Base-by-base conservation (phyloP, 2,329 filamentous ascomycete species). In the Didymosphaeria variabile region DNA sequence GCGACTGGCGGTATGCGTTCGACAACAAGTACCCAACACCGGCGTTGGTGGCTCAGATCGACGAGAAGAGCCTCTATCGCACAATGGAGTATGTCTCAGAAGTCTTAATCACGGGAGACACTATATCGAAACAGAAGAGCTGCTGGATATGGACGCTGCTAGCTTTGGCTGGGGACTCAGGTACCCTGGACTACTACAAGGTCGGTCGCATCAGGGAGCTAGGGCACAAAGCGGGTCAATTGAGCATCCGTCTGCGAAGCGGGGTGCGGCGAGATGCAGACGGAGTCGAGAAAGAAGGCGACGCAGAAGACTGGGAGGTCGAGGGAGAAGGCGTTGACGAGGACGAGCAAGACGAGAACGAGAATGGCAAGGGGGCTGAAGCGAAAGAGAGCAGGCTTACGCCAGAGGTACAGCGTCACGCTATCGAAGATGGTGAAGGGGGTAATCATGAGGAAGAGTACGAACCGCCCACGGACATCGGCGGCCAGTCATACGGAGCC, bases 111-210 rank as follows among this genome's bases (percentile, higher is more conserved):
- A 85, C 84, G 53, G 86, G 85, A n/a, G 79, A 82, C 23, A 83
- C 85, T 32, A 81, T 93, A 32, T 83, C 87, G 29, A 85, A 87
- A 68, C 86, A 89, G 51, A 88, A 91, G 5, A 93, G 92, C 61
- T 85, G 88, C 17, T 98, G 94, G 94, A 82, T 92, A 4, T 97
- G 93, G 94, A 89, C 90, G 0, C 78, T 97, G 59, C 82, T 97
- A 47, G 92, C 91, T 2, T 86, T 88, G 59, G 84, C 94, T 60
- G 89, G 91, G 0, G 91, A 92, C 38, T 81, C 87, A 10, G 93
- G 93, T 1, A 88, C 91, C 75, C 81, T 97, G 75, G 87, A 88
- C 62, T 90, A 92, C 64, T 86, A 88, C 46, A 91, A 95, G 71
- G 87, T 97, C 34, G 90, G 88, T 5, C 87, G 88, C 70, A 82